phyloP scores from a whole-genome alignment of 495 filamentous ascomycete genomes.

The Hypoxylon lenormandii region DNA sequence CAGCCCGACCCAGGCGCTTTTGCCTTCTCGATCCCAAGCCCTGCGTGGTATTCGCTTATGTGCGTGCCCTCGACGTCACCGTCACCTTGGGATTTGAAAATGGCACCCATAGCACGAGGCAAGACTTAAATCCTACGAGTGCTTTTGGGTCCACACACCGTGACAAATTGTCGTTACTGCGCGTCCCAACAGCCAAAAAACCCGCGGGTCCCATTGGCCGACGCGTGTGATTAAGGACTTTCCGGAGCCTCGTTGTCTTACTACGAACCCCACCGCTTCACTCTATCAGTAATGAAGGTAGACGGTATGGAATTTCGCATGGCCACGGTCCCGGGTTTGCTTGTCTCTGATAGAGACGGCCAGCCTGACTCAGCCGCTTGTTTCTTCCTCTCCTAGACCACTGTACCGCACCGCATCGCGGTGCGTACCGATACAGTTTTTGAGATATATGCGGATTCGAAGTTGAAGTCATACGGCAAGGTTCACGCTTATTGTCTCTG shows the following conservation, averaged over 20 bases:
- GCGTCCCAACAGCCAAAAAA: conserved; percentile 17
- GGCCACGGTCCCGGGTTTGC: too few relatives aligned
- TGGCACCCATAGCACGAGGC: conserved; percentile 33
- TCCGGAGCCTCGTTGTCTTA: conserved; percentile 11
- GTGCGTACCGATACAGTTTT: too few relatives aligned
- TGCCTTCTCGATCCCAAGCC: background rate
- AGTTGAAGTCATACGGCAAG: conserved; percentile 7
- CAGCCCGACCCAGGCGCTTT: background rate
- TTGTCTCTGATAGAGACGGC: too few relatives aligned
- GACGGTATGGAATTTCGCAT: too few relatives aligned
- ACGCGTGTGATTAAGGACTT: conserved; percentile 29
- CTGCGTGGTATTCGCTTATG: conserved; percentile 1
- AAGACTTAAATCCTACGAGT: conserved; percentile 15
- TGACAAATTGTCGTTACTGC: background rate
- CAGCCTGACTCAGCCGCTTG: too few relatives aligned
- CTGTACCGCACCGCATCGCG: too few relatives aligned
- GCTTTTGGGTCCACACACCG: conserved; percentile 6
- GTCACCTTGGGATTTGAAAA: background rate
- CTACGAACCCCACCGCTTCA: background rate
- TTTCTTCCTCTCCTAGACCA: too few relatives aligned
- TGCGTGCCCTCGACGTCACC: conserved; percentile 15
- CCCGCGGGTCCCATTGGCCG: conserved; percentile 11
- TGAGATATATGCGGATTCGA: background rate
- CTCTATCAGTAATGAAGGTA: too few relatives aligned
- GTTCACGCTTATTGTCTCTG: background rate